A percentile compares a stretch with the other conserved stretches of the same genome.
Evolutionary conservation across 257 asterid species (phyloP).

Genomic region (Marsdenia floribunda): DNA sequence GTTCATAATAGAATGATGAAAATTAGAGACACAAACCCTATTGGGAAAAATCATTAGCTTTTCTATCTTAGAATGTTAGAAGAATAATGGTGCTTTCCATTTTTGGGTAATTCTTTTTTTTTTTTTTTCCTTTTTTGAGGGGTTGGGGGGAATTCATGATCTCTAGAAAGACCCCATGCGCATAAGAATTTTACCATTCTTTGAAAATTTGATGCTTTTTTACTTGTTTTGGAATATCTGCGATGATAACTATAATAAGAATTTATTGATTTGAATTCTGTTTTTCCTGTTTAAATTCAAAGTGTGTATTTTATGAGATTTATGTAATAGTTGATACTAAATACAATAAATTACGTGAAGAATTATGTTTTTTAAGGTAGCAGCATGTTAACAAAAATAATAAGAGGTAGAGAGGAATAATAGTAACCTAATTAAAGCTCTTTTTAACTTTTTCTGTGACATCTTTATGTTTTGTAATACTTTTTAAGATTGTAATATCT

Average conservation of each 20-base stretch:
- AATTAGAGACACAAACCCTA: not conserved
- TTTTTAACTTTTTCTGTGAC: too few species aligned
- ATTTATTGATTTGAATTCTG: not conserved
- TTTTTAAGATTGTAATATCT: too few species aligned
- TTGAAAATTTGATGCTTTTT: not conserved
- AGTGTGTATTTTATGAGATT: not conserved
- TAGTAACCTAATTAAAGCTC: too few species aligned
- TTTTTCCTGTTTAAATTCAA: not conserved
- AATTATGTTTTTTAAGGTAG: too few species aligned
- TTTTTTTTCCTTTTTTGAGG: too few species aligned
- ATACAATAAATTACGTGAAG: too few species aligned
- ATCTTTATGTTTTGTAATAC: too few species aligned
- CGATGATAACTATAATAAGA: not conserved
- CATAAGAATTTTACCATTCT: not conserved
- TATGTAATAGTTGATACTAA: not conserved
- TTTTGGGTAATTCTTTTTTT: not conserved
- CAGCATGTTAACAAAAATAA: too few species aligned
- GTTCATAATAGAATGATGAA: slow-evolving; percentile 2
- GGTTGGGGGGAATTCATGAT: not conserved
- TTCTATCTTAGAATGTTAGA: not conserved
- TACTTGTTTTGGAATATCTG: not conserved
- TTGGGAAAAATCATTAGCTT: not conserved
- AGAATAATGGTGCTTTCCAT: not conserved
- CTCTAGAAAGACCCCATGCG: not conserved
- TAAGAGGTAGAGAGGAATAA: too few species aligned